Evolutionary conservation across 495 filamentous ascomycete species (phyloP).

Genomic region (Cercophora sp.): DNA sequence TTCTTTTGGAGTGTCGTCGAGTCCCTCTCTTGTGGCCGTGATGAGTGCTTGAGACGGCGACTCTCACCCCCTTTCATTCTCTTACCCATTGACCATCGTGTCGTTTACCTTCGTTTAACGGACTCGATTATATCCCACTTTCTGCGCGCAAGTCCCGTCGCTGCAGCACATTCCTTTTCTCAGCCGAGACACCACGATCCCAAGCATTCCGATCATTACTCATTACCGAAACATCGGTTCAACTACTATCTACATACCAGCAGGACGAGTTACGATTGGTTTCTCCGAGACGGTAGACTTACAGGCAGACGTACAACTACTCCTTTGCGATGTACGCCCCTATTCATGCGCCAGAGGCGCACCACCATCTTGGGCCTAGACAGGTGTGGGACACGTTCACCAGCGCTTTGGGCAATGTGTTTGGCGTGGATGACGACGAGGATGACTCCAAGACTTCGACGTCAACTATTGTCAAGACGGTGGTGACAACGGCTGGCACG

Average conservation of each 20-base stretch:
- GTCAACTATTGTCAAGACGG: not conserved
- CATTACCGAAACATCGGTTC: not conserved
- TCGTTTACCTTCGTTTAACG: constrained; percentile 13
- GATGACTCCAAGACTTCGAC: not conserved
- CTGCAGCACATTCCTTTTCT: constrained; percentile 12
- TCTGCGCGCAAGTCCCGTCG: constrained; percentile 9
- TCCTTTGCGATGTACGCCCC: constrained; percentile 4
- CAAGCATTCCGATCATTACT: constrained; percentile 1
- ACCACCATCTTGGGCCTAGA: constrained; percentile 4
- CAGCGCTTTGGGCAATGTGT: constrained; percentile 3
- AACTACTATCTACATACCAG: not conserved
- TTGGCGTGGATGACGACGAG: constrained; percentile 1
- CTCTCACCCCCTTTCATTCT: constrained; percentile 19
- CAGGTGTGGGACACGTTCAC: constrained; percentile 7
- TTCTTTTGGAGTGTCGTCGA: constrained; percentile 12
- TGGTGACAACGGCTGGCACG: not conserved
- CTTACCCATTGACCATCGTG: not conserved
- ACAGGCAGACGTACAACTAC: too few species aligned
- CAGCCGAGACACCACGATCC: not conserved
- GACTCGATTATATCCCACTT: not conserved
- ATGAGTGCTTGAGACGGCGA: constrained; percentile 13
- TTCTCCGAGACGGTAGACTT: not conserved
- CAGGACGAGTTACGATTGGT: constrained; percentile 2
- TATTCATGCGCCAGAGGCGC: constrained; percentile 2
- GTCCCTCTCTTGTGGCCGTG: constrained; percentile 10